Evolutionary conservation across 2,329 filamentous ascomycete species (phyloP), one percentile per base, ranked within the genome.

Genomic region (Phaeoacremonium minimum): DNA sequence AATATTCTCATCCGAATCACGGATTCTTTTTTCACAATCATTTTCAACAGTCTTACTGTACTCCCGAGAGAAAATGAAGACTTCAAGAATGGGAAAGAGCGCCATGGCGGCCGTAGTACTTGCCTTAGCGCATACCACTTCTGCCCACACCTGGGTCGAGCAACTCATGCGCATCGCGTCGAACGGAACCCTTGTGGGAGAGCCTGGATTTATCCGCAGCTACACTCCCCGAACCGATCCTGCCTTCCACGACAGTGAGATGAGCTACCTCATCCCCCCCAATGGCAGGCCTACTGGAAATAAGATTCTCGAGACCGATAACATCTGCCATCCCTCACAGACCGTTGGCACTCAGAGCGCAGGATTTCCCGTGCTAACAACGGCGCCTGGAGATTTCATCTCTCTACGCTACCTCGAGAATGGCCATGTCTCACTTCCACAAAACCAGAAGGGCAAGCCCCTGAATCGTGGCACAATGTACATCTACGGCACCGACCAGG

Each of bases 141-240:
- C 47, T 17, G 82, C 78, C 22, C 91, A 96, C 62, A 84, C 80
- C 14, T 96, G 90, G 90, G 74, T 91, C 32, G 89, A 96, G 61
- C 70, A 83, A 50, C 69, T 91, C 33, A 76, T 71, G 43, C 77
- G 80, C 39, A 80, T 96, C 56, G 77, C 80, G 36, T 58, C 76
- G 18, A 85, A 88, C 50, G 90, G 89, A 37, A 78, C 78, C 20
- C 87, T 89, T 55, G 66, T 81, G 15, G 85, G 85, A 18, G 58
- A 72, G 7, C 67, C 76, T 16, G 91, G 91, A 19, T 95, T 83
- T 55, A 67, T 84, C n/a, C 83, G 89, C 45, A 83, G 80, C 32
- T 87, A 80, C 52, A 59, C 80, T 13, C 60, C 73, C 19, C 79
- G 87, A 43, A 69, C 61, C 6, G 57, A 67, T 28, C 61, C 73